These are phyloP conservation scores for Myxozyma geophila DNA, from an alignment of 805 yeast genomes.

Conservation along the genomic window DNA sequence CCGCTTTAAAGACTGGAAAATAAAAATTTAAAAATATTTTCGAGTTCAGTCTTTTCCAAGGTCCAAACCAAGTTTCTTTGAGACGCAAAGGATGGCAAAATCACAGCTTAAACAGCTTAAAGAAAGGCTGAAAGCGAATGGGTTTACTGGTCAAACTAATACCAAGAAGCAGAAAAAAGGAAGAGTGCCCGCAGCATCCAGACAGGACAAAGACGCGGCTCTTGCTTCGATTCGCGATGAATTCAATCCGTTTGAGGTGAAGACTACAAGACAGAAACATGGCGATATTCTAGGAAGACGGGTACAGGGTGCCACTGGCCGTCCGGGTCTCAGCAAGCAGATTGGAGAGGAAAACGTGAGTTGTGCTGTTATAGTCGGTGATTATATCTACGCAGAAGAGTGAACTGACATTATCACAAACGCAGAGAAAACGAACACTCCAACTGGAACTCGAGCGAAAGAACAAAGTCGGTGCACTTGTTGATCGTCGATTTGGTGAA, in stretches of 20 bases:
- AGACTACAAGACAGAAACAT: slow-evolving; percentile 66
- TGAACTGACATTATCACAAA: not conserved
- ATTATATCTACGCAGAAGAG: not conserved
- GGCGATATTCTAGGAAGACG: slow-evolving; percentile 52
- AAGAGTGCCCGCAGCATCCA: slow-evolving; percentile 49
- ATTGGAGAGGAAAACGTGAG: slow-evolving; percentile 59
- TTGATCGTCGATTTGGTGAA: slow-evolving; percentile 90
- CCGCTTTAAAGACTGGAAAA: not conserved
- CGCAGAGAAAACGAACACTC: slow-evolving; percentile 60
- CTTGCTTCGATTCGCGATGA: slow-evolving; percentile 71
- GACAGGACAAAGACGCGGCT: slow-evolving; percentile 66
- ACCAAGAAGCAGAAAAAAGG: slow-evolving; percentile 55
- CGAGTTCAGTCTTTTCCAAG: not conserved
- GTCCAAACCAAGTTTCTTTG: not conserved
- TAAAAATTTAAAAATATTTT: not conserved
- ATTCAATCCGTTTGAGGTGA: slow-evolving; percentile 88
- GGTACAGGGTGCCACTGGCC: slow-evolving; percentile 60
- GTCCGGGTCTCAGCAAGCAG: slow-evolving; percentile 71
- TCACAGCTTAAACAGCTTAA: slow-evolving; percentile 85
- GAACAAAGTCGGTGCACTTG: slow-evolving; percentile 75
- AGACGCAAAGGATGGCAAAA: slow-evolving; percentile 63
- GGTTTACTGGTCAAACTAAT: slow-evolving; percentile 85
- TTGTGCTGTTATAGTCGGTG: not conserved
- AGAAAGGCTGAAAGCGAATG: slow-evolving; percentile 74
- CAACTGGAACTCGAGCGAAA: slow-evolving; percentile 65